A percentile compares a stretch with the other conserved stretches of the same genome.
These are phyloP conservation scores for Nitzschia inconspicua DNA, from an alignment of 108 stramenopile genomes.

Conservation along the genomic window DNA sequence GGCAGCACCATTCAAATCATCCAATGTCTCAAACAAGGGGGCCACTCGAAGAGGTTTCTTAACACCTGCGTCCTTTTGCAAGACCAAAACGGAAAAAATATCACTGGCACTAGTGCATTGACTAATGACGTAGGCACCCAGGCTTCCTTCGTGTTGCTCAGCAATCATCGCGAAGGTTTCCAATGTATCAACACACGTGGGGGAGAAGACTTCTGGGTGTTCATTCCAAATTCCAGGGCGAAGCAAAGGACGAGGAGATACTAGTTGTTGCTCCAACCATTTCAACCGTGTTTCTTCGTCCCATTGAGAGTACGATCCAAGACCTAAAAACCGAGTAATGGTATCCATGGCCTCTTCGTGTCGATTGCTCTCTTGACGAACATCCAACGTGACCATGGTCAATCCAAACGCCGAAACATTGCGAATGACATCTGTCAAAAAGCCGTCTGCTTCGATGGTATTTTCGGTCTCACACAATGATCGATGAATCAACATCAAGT, in stretches of 20 bases:
- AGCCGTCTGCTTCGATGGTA: constrained; percentile 77
- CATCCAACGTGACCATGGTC: constrained; percentile 87
- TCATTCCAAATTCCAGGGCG: constrained; percentile 76
- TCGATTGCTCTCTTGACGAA: constrained; percentile 91
- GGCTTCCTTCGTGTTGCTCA: constrained; percentile 76
- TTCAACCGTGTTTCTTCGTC: constrained; percentile 87
- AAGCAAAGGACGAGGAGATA: constrained; percentile 80
- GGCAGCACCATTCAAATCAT: constrained; percentile 89
- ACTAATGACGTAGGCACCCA: constrained; percentile 97
- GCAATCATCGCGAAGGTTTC: constrained; percentile 83
- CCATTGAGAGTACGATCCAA: constrained; percentile 90
- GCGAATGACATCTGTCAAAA: constrained; percentile 83
- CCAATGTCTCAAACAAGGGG: constrained; percentile 95
- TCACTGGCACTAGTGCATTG: constrained; percentile 91
- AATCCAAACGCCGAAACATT: constrained; percentile 92
- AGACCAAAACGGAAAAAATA: constrained; percentile 90
- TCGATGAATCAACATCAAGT: constrained; percentile 74
- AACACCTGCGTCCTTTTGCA: constrained; percentile 93
- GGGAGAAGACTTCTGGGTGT: constrained; percentile 57
- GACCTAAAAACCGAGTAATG: constrained; percentile 85
- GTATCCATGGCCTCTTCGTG: constrained; percentile 94
- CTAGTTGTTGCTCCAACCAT: constrained; percentile 89
- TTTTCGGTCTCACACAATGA: constrained; percentile 84
- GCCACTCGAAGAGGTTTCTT: constrained; percentile 91
- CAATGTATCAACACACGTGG: constrained; percentile 66